phyloP scores from a whole-genome alignment of 148 eudicot genomes.

The Camellia lanceoleosa region DNA sequence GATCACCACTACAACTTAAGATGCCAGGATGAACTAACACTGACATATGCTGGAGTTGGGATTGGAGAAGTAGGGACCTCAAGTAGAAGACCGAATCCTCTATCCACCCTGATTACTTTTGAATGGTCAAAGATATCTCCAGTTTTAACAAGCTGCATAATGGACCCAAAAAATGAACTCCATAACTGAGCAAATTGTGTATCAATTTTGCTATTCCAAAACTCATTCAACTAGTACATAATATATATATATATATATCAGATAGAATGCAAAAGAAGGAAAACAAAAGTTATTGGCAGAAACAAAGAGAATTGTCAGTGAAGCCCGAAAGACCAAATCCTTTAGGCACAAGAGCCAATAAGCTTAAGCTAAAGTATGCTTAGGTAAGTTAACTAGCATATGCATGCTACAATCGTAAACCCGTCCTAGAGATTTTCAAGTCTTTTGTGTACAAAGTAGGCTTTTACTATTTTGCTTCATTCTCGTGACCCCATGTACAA shows the following conservation, averaged over 20 bases:
- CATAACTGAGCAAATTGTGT: background rate
- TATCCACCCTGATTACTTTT: slow-evolving; percentile 74
- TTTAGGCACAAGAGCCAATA: too few relatives aligned
- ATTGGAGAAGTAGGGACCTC: slow-evolving; percentile 67
- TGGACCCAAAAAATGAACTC: slow-evolving; percentile 10
- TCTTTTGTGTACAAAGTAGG: too few relatives aligned
- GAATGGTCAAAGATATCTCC: slow-evolving; percentile 83
- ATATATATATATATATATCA: background rate
- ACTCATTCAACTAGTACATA: background rate
- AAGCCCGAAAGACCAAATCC: too few relatives aligned
- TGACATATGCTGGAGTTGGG: slow-evolving; percentile 85
- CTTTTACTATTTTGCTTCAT: too few relatives aligned
- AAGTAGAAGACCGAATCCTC: slow-evolving; percentile 78
- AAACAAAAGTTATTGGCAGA: background rate
- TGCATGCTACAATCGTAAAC: too few relatives aligned
- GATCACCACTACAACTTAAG: slow-evolving; percentile 3
- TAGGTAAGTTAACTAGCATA: too few relatives aligned
- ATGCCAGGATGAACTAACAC: slow-evolving; percentile 44
- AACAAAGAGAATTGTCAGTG: background rate
- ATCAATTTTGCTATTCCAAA: slow-evolving; percentile 3
- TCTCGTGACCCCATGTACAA: too few relatives aligned
- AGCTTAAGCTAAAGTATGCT: too few relatives aligned
- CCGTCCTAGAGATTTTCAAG: too few relatives aligned
- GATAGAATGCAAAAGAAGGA: background rate
- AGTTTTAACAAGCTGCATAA: slow-evolving; percentile 58